Conservation (phyloP, 2,329 filamentous ascomycete species). For the Penicillium griseofulvum region DNA sequence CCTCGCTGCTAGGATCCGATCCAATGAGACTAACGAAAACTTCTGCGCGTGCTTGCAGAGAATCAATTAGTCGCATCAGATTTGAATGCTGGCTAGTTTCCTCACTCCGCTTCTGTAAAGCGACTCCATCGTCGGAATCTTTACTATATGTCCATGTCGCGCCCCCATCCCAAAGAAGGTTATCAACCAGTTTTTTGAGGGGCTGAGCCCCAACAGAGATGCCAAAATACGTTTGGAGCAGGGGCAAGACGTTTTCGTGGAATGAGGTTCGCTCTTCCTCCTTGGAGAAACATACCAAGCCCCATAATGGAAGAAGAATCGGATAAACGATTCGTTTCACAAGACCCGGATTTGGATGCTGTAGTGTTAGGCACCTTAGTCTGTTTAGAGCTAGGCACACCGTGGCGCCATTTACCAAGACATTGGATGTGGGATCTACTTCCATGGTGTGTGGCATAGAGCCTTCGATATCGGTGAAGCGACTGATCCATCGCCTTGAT, state of each 20-base stretch:
- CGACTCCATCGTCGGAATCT: constrained; percentile 23
- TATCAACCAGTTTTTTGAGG: constrained; percentile 39
- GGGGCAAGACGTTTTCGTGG: constrained; percentile 30
- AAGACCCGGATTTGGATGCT: constrained; percentile 45
- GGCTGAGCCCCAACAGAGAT: constrained; percentile 38
- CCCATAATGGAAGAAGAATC: constrained; percentile 44
- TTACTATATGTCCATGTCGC: constrained; percentile 37
- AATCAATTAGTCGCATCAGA: constrained; percentile 35
- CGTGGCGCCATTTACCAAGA: constrained; percentile 27
- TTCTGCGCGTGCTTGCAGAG: constrained; percentile 38
- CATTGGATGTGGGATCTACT: constrained; percentile 3
- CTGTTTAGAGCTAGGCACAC: constrained; percentile 36
- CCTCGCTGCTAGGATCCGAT: constrained; percentile 41
- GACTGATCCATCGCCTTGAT: constrained; percentile 29
- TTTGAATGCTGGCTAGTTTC: constrained; percentile 20
- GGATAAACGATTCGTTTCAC: constrained; percentile 43
- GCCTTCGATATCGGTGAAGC: constrained; percentile 19
- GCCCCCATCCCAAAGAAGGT: constrained; percentile 43
- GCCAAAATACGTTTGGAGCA: constrained; percentile 43
- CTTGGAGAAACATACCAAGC: constrained; percentile 38
- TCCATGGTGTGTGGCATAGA: neutral
- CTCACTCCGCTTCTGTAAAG: constrained; percentile 27
- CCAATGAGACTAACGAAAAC: constrained; percentile 37
- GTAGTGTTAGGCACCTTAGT: constrained; percentile 36
- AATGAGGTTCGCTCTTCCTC: constrained; percentile 26